Evolutionary conservation across 495 filamentous ascomycete species (phyloP).

Genomic region (Achaetomiella virescens): DNA sequence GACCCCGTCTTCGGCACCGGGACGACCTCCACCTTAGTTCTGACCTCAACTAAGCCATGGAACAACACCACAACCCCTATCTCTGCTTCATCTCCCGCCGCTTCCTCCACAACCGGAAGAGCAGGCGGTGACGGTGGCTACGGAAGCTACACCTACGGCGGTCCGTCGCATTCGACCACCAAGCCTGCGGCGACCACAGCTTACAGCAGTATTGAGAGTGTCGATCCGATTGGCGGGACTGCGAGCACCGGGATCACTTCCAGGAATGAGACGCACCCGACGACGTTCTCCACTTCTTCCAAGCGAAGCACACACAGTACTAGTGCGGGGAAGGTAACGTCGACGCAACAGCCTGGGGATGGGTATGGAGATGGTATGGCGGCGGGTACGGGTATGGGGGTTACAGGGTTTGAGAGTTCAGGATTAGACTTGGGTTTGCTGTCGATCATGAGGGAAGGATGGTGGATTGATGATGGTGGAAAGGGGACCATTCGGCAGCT

Average conservation of each 20-base stretch:
- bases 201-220: background rate
- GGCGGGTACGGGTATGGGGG: conserved; percentile 1
- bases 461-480: no score
- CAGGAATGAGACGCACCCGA: background rate
- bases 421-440: no score
- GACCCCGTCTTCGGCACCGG: conserved; percentile 5
- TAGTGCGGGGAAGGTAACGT: background rate
- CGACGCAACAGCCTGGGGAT: background rate
- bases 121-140: background rate
- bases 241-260: background rate
- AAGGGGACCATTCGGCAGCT: no score
- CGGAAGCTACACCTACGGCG: conserved; percentile 7
- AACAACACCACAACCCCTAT: background rate
- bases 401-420: background rate
- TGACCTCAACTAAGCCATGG: background rate
- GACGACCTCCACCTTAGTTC: background rate
- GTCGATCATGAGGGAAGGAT: no score
- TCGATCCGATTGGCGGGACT: background rate
- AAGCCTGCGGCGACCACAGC: background rate
- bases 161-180: background rate
- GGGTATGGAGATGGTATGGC: conserved; percentile 1
- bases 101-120: background rate
- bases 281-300: background rate
- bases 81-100: background rate
- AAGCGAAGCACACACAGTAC: no score